Evolutionary conservation across 2,329 filamentous ascomycete genomes (phyloP).

Genomic region (Aureobasidium sp.): DNA sequence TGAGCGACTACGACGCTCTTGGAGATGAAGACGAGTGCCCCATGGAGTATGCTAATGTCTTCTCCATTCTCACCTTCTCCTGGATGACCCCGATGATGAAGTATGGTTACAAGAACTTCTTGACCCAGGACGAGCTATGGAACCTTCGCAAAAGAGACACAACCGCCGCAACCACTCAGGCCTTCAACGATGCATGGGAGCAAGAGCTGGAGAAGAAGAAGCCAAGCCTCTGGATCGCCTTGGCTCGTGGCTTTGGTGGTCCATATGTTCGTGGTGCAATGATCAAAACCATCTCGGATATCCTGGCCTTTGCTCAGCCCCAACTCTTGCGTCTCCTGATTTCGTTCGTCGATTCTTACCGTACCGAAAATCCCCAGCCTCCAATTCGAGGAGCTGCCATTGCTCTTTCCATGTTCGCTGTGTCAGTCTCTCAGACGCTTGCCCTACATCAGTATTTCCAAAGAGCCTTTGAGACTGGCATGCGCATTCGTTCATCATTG

Average conservation of each 20-base stretch:
- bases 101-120: constrained; percentile 79
- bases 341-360: constrained; percentile 72
- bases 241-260: constrained; percentile 75
- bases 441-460: constrained; percentile 98
- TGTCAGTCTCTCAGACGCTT: constrained; percentile 77
- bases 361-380: constrained; percentile 57
- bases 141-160: constrained; percentile 73
- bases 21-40: constrained; percentile 64
- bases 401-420: constrained; percentile 82
- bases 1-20: constrained; percentile 59
- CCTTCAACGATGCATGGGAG: constrained; percentile 69
- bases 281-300: constrained; percentile 84
- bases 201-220: constrained; percentile 61
- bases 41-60: constrained; percentile 85
- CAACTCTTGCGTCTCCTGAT: constrained; percentile 83
- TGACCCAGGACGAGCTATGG: constrained; percentile 95
- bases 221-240: constrained; percentile 78
- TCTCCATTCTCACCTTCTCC: constrained; percentile 86
- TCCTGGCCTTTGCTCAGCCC: constrained; percentile 80
- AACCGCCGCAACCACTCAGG: constrained; percentile 61
- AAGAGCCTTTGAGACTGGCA: constrained; percentile 85
- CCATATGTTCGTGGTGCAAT: constrained; percentile 74
- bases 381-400: constrained; percentile 78
- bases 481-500: constrained; percentile 88
- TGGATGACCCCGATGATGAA: constrained; percentile 99